Evolutionary conservation across 192 early-diverging fungal genomes (phyloP), one percentile per base, ranked within the genome.

Genomic region (Rhizophagus sp.): DNA sequence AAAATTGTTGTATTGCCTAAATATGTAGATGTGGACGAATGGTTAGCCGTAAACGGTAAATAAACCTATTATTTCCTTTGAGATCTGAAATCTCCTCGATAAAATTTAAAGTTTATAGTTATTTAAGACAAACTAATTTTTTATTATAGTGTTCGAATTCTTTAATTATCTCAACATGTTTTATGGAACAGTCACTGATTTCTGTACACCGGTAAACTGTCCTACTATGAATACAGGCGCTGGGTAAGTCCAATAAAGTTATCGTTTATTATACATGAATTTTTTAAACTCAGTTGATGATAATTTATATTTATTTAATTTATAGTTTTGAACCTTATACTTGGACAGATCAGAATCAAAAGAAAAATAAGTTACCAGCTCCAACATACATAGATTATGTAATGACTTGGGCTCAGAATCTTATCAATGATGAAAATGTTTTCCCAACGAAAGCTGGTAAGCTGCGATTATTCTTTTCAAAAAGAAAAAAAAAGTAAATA

Each of bases 381-480:
- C 93, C 95, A n/a, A 94, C 96, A 81, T 98, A 99, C 80, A 94
- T 97, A 41, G 96, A 99, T 89, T 97, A 93, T 82, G 94, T 95
- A 67, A 90, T 95, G 82, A 93, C 93, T 19, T 92, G 92, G 87
- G 93, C 97, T 67, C 94, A 97, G 82, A 93, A 91, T 22, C 83
- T 93, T 19, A 82, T 99, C 11, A 94, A 95, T 77, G 97, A 99
- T 79, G 96, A 98, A 85, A 88, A 84, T 52, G 85, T 95, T 44
- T 99, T 99, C 79, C 97, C 97, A 22, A 99, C 97, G 25, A 97
- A 96, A 84, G 87, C 93, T 63, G 94, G 95, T 93, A 90, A 36
- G 71, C 30, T 47, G 66, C 33, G 24, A 41, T 67, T 33, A 10
- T 17, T 34, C 65, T 50, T 24, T 63, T 80, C 17, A 34, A 50